Base-by-base conservation (phyloP, 148 eudicot species). In the Vaccinium darrowii region DNA sequence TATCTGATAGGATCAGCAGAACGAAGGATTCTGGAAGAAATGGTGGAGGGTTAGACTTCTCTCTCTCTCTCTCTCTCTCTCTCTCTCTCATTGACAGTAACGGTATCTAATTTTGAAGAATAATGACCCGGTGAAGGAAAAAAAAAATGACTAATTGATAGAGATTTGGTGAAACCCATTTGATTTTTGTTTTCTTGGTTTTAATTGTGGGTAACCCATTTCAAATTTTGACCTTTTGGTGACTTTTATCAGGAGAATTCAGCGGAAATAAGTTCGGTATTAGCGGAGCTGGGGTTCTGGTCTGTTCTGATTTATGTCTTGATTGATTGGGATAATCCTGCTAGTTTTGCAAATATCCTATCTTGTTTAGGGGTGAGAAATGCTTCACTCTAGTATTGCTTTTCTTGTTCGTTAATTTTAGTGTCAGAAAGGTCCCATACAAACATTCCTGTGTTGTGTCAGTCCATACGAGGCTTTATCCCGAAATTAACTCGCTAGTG, bases 331-430 rank as follows among this genome's bases (percentile, higher is more conserved):
- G 5, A 43, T 4, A 43, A 43, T 43, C 47, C 6, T 43, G 5
- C 6, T 43, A 43, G 47, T 43, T 4, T 4, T 86, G 92, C 93
- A 62, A 91, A 92, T 86, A 84, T 92, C 84, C 80, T 90, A 89
- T 89, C 94, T 30, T 87, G 90, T 56, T 25, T 88, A 80, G 5
- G 94, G 92, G 92, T 91, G 85, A 67, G 82, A 25, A 7, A 51
- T 69, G 78, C 18, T 67, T 47, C 67, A 76, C 5, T 43, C 23
- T 52, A 4, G 23, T 36, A 43, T 4, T 75, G 11, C 52, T 8
- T 19, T 75, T 75, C 43, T 33, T 72, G 36, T 72, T 14, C 47
- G 47, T 43, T 43, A 72, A 15, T 27, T 4, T 27, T 3, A 72
- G 76, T 8, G 30, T 71, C 76, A 72, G 21, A 73, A 72, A 33